Base-by-base conservation (phyloP, 2,329 filamentous ascomycete species). In the Lasiodiplodia sp. region DNA sequence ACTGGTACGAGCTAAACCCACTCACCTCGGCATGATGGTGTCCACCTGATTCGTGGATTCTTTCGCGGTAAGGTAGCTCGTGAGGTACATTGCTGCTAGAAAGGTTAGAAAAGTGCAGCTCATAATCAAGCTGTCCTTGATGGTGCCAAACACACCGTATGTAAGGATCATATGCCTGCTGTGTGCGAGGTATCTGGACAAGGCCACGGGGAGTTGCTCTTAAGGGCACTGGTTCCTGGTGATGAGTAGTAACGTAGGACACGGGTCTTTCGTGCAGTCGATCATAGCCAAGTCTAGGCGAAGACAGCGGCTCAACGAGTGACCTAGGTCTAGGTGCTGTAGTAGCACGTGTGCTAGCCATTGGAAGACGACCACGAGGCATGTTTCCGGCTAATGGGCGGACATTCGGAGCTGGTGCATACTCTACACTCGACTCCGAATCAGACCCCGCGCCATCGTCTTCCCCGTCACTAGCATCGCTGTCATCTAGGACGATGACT, bases 401-500 rank as follows among this genome's bases (percentile, higher is more conserved):
- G 76, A 72, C 76, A 73, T 10, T 37, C n/a, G 60, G 31, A 51
- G 47, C 18, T 10, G 44, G 44, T 21, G 44, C 60, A n/a, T 64
- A 52, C 25, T 63, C 66, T 6, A 63, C 49, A 37, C 66, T 63
- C 14, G 66, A 53, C 16, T 44, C 51, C 18, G 66, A 67, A 21
- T 75, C 71, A 25, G 72, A 74, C 12, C 71, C 69, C 18, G 66
- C 38, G 21, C 72, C 70, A 38, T 74, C 71, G 44, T 82, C 77
- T 67, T 82, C 77, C 67, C 82, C 81, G 62, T 78, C 79, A 66
- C 80, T 75, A 56, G 81, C 80, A 53, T 87, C 85, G 72, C 88
- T 87, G 73, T 89, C 87, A 66, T 88, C 87, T 67, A 90, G 86
- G 66, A 89, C 85, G 72, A 90, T 89, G 69, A 89, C 86, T 76